Conservation (phyloP, 192 early-diverging fungal genomes). For the Coemansia sp. region DNA sequence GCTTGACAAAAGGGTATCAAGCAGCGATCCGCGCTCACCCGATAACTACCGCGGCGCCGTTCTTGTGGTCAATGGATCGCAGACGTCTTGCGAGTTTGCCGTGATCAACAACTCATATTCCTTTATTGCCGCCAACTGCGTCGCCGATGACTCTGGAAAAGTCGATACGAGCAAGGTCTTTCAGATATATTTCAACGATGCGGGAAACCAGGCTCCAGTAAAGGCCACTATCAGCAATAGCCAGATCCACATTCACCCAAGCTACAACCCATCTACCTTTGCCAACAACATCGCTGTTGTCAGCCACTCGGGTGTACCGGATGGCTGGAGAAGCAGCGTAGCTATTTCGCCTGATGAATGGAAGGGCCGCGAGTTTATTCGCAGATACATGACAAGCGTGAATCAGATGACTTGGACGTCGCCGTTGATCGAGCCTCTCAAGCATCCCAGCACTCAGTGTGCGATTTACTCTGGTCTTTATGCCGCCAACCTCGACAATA, state of each 20-base stretch:
- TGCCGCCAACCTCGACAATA: constrained; percentile 17
- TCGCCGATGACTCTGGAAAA: constrained; percentile 1
- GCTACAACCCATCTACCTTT: constrained; percentile 14
- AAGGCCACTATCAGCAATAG: not conserved
- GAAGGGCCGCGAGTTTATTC: constrained; percentile 9
- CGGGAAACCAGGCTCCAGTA: not conserved
- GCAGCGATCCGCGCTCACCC: not conserved
- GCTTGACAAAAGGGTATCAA: not conserved
- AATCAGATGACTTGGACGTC: constrained; percentile 5
- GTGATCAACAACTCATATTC: constrained; percentile 15
- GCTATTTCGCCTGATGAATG: constrained; percentile 13
- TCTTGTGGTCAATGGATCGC: constrained; percentile 15
- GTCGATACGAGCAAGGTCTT: not conserved
- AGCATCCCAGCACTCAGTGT: constrained; percentile 12
- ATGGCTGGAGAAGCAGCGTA: constrained; percentile 13
- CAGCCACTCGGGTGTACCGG: not conserved
- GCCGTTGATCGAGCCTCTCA: constrained; percentile 2
- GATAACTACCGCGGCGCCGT: constrained; percentile 16
- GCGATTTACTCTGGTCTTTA: constrained; percentile 13
- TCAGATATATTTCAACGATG: constrained; percentile 18
- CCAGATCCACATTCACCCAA: constrained; percentile 25
- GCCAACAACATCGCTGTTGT: constrained; percentile 35
- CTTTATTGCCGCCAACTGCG: constrained; percentile 22
- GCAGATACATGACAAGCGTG: constrained; percentile 6
- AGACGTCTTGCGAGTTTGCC: constrained; percentile 26